Conservation (phyloP, 2,329 filamentous ascomycete genomes). For the Cladosporium sp. region DNA sequence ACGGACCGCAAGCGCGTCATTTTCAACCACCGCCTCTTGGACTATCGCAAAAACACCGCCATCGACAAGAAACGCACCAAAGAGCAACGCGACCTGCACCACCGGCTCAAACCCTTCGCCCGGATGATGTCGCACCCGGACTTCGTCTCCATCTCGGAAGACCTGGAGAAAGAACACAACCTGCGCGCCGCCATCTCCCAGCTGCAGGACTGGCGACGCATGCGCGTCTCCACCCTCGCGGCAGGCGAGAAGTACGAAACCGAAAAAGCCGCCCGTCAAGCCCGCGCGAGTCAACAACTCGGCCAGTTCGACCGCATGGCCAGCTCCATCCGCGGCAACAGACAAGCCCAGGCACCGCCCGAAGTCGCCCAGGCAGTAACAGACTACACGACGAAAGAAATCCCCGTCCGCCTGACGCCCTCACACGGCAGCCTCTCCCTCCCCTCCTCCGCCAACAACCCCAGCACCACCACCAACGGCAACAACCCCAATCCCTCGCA, state of each 20-base stretch:
- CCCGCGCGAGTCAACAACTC: slow-evolving; percentile 41
- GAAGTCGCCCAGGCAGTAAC: slow-evolving; percentile 28
- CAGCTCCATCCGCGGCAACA: slow-evolving; percentile 24
- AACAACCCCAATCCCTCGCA: neutral
- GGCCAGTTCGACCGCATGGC: slow-evolving; percentile 29
- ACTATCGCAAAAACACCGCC: slow-evolving; percentile 88
- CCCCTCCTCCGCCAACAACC: slow-evolving; percentile 37
- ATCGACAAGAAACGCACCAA: slow-evolving; percentile 93
- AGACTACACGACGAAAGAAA: slow-evolving; percentile 30
- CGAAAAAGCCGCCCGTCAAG: slow-evolving; percentile 74
- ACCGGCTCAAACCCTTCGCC: slow-evolving; percentile 93
- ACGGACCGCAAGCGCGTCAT: slow-evolving; percentile 95
- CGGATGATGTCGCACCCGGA: slow-evolving; percentile 94
- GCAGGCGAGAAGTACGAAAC: slow-evolving; percentile 88
- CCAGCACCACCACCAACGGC: slow-evolving; percentile 20
- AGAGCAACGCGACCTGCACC: slow-evolving; percentile 85
- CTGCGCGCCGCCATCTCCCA: slow-evolving; percentile 84
- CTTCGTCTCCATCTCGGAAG: slow-evolving; percentile 80
- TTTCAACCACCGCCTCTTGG: slow-evolving; percentile 89
- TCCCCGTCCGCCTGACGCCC: slow-evolving; percentile 27
- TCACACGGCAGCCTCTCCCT: slow-evolving; percentile 22
- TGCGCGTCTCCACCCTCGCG: slow-evolving; percentile 78
- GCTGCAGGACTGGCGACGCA: slow-evolving; percentile 87
- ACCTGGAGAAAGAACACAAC: slow-evolving; percentile 85
- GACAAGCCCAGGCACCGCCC: slow-evolving; percentile 19